Evolutionary conservation across 202 grass and related monocot species (phyloP), one percentile per base, ranked within the genome.

Genomic region (Schoenoplectus triqueter): DNA sequence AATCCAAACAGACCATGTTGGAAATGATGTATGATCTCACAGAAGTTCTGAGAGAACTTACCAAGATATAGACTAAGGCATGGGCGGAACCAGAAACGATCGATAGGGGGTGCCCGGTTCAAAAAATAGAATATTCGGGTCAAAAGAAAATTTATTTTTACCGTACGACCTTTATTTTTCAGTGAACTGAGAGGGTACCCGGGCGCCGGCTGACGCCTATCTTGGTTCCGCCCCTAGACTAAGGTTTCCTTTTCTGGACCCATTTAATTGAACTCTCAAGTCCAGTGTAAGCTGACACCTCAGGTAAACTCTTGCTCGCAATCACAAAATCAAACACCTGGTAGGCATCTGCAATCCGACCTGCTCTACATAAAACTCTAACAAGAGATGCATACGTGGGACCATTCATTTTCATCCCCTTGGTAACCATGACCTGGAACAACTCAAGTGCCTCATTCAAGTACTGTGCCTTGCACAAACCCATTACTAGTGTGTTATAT

Each of bases 401-500:
- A 0, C 75, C 62, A 31, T 95, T 88, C 5, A 98, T 80, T 92
- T 98, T 98, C 91, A 92, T 95, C 39, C 46, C 88, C 15, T 84
- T 85, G 8, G 0, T 63, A 2, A 78, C 84, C 78, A 98, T 95
- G 74, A 84, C 88, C 22, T 45, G 76, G 78, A 95, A 95, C 3
- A 95, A 68, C 62, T 95, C 86, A 1, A 92, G 60, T 1, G 89
- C 91, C 81, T 90, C 87, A 14, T 92, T 90, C 57, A 98, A 86
- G 69, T 89, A 89, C 88, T 86, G 91, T 78, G 90, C 91, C 87
- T 94, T 98, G 87, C 95, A 93, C 5, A 95, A 92, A 1, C 95
- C 95, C 90, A 91, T 92, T 21, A 98, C 87, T 31, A 98, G 69
- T 3, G 95, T 95, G 78, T 90, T 98, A 86, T 98, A 98, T 0